A percentile compares a stretch with the other conserved stretches of the same genome.
Conservation (phyloP, 2,329 filamentous ascomycete species). For the Diplodia corticola region DNA sequence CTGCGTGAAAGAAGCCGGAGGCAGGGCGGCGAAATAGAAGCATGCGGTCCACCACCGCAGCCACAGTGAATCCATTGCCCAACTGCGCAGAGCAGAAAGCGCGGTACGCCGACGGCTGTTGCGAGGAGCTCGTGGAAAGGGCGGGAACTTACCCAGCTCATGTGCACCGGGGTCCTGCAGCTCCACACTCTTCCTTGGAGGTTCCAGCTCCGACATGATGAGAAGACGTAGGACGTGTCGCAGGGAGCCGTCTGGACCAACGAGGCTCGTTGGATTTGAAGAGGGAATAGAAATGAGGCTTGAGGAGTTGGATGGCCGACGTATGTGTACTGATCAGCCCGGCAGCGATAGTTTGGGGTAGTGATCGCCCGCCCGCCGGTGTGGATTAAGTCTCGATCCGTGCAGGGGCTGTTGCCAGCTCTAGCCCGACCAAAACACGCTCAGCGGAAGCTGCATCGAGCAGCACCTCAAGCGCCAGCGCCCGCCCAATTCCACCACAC, state of each 20-base stretch:
- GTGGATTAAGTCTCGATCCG: conserved; percentile 4
- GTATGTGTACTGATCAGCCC: conserved; percentile 22
- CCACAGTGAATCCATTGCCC: neutral
- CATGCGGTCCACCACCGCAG: neutral
- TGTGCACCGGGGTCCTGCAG: conserved; percentile 58
- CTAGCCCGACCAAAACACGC: conserved; percentile 21
- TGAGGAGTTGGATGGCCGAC: conserved; percentile 11
- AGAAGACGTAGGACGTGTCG: neutral
- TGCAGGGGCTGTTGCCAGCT: neutral
- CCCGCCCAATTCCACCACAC: neutral
- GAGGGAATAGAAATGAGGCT: conserved; percentile 1
- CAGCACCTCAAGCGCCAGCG: conserved; percentile 5
- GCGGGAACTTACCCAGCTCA: conserved; percentile 51
- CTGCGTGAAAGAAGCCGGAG: neutral
- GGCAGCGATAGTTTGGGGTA: conserved; percentile 8
- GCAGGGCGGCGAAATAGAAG: neutral
- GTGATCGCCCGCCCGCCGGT: conserved; percentile 13
- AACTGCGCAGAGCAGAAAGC: no score
- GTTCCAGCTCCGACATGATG: conserved; percentile 49
- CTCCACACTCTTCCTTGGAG: conserved; percentile 57
- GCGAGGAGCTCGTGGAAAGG: neutral
- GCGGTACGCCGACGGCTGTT: neutral
- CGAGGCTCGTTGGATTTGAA: conserved; percentile 10
- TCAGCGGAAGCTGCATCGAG: conserved; percentile 12
- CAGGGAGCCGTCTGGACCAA: neutral